Conservation (phyloP, 1,284 basidiomycete genomes). For the Filobasidium uniguttulatum region DNA sequence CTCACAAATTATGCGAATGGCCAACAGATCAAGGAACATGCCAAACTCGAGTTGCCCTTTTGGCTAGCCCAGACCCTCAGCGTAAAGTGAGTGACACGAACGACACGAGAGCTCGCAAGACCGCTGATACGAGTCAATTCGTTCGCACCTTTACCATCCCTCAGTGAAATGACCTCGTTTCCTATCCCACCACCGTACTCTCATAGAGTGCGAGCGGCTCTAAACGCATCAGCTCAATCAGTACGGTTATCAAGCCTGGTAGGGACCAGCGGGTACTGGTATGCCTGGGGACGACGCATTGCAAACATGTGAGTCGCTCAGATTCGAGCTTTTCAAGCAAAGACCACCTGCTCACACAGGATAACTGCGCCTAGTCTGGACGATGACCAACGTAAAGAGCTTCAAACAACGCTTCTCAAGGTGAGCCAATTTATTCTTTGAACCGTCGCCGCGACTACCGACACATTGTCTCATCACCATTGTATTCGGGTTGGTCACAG, state of each 20-base stretch:
- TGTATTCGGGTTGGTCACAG: conserved; percentile 37
- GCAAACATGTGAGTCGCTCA: conserved; percentile 49
- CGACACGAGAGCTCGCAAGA: no score
- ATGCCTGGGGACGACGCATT: conserved; percentile 69
- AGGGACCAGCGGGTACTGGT: conserved; percentile 77
- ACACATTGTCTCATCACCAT: conserved; percentile 7
- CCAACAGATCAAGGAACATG: conserved; percentile 52
- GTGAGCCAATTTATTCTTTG: no score
- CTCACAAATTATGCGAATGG: background rate
- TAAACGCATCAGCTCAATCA: conserved; percentile 67
- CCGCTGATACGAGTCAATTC: no score
- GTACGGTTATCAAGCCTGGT: conserved; percentile 66
- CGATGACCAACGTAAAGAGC: conserved; percentile 52
- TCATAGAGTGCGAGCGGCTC: conserved; percentile 59
- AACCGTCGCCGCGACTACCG: no score
- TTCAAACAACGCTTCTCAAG: conserved; percentile 55
- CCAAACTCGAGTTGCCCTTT: conserved; percentile 64
- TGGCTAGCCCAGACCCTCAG: conserved; percentile 75
- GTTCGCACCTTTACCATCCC: no score
- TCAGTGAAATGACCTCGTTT: conserved; percentile 71
- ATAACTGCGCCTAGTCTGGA: conserved; percentile 43
- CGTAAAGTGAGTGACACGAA: conserved; percentile 62
- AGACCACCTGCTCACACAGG: background rate
- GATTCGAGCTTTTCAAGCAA: no score
- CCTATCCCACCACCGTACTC: conserved; percentile 63